Percentiles rank a stretch among this genome's conserved stretches.
phyloP scores from a whole-genome alignment of 805 yeast species.

The Pichia phayaonensis region DNA sequence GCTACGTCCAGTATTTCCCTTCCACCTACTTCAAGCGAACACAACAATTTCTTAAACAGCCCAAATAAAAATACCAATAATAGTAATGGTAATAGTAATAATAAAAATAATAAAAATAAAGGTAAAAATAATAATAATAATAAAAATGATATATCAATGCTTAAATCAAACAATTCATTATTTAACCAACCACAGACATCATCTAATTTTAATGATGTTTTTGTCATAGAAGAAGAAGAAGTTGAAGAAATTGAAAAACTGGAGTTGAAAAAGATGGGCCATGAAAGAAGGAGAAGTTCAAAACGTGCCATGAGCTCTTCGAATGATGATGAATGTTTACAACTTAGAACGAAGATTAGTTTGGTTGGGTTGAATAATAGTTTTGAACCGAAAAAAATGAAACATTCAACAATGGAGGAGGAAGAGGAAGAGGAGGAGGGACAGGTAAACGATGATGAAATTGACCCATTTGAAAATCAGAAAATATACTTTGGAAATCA shows the following conservation, averaged over 20 bases:
- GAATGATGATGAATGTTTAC: conserved; percentile 24
- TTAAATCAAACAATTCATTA: neutral
- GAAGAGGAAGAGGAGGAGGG: neutral
- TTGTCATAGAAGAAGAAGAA: neutral
- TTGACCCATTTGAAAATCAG: conserved; percentile 17
- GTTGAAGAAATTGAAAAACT: neutral
- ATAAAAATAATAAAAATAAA: neutral
- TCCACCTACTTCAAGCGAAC: neutral
- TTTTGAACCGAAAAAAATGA: neutral
- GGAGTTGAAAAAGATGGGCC: neutral
- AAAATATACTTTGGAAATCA: conserved; percentile 18
- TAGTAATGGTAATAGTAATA: too few species aligned
- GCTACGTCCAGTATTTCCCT: neutral
- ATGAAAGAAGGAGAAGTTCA: conserved; percentile 14
- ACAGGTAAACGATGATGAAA: neutral
- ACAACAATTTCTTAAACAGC: neutral
- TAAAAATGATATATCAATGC: neutral
- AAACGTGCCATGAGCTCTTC: conserved; percentile 26
- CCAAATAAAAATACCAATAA: neutral
- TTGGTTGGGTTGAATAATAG: neutral
- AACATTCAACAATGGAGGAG: neutral
- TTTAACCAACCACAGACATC: neutral
- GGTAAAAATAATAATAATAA: too few species aligned
- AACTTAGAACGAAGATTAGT: conserved; percentile 20
- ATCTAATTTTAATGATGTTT: neutral